A percentile compares a stretch with the other conserved stretches of the same genome.
Evolutionary conservation across 441 rosid species (phyloP).

Genomic region (Arabidopsis lyrata): DNA sequence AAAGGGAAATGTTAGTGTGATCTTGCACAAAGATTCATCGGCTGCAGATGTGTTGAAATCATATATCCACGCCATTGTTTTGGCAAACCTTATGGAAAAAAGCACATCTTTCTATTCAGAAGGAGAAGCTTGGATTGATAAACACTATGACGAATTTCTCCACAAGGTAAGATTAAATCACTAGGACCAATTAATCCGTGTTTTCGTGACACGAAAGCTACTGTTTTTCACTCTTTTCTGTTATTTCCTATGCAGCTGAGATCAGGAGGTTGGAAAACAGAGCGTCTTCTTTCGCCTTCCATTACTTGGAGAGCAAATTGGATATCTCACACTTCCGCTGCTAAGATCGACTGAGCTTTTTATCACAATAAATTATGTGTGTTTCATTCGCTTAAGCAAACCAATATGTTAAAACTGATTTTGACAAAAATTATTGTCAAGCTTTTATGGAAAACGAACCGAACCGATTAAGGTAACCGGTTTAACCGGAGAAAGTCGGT

Average conservation of each 20-base stretch:
- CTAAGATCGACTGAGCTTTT: slow-evolving; percentile 63
- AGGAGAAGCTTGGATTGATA: slow-evolving; percentile 85
- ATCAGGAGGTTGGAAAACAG: slow-evolving; percentile 84
- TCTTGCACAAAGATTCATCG: slow-evolving; percentile 69
- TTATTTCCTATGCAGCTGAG: slow-evolving; percentile 58
- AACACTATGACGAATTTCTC: slow-evolving; percentile 62
- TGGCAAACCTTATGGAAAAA: slow-evolving; percentile 49
- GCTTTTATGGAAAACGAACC: too few species aligned
- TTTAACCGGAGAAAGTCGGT: too few species aligned
- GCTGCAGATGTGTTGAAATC: slow-evolving; percentile 79
- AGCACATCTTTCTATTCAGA: slow-evolving; percentile 47
- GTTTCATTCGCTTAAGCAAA: too few species aligned
- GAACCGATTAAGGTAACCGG: too few species aligned
- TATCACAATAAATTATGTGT: too few species aligned
- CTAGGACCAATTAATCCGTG: background rate
- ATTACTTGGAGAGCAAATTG: slow-evolving; percentile 86
- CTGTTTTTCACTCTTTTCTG: background rate
- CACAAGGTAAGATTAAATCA: slow-evolving; percentile 59
- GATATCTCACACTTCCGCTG: slow-evolving; percentile 48
- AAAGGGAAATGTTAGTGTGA: slow-evolving; percentile 55
- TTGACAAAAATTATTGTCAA: too few species aligned
- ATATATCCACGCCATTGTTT: slow-evolving; percentile 76
- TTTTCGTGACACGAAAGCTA: background rate
- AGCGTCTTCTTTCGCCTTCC: slow-evolving; percentile 81
- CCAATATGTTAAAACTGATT: too few species aligned